These are phyloP conservation scores for Mucor saturninus DNA, from an alignment of 371 early-diverging fungal species.

Conservation along the genomic window DNA sequence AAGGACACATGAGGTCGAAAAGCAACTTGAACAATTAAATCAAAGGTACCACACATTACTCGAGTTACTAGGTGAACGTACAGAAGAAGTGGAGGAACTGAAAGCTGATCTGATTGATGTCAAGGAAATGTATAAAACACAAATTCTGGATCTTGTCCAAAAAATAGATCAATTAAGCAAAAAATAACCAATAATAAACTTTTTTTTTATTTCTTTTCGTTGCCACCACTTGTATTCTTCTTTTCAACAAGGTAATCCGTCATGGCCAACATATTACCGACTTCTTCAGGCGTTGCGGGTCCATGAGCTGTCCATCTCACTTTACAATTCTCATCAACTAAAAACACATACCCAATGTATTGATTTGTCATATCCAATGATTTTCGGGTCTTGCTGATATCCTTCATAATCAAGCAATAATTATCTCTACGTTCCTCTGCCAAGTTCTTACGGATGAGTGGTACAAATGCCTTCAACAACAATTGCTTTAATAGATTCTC, in stretches of 20 bases:
- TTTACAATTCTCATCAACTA: constrained; percentile 74
- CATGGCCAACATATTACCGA: constrained; percentile 61
- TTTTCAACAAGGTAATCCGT: constrained; percentile 49
- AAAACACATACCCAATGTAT: constrained; percentile 79
- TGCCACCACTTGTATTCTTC: background rate
- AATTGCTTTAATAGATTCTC: constrained; percentile 69
- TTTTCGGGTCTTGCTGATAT: constrained; percentile 61
- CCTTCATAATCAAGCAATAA: constrained; percentile 66
- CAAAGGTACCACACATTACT: constrained; percentile 76
- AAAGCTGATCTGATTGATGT: constrained; percentile 83
- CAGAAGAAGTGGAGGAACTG: constrained; percentile 85
- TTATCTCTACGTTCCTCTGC: constrained; percentile 63
- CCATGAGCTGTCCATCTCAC: constrained; percentile 93
- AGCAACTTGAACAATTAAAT: constrained; percentile 48
- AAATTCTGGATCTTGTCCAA: constrained; percentile 73
- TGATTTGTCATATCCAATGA: constrained; percentile 74
- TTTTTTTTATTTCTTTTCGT: constrained; percentile 11
- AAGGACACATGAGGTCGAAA: constrained; percentile 35
- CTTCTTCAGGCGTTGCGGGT: constrained; percentile 67
- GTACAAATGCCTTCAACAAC: constrained; percentile 65
- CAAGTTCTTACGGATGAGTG: constrained; percentile 62
- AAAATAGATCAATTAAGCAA: constrained; percentile 44
- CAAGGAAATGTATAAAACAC: constrained; percentile 75
- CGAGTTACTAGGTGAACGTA: constrained; percentile 88
- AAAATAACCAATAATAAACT: constrained; percentile 11